Evolutionary conservation across 495 filamentous ascomycete genomes (phyloP), one percentile per base, ranked within the genome.

Genomic region (Neurospora sp.): DNA sequence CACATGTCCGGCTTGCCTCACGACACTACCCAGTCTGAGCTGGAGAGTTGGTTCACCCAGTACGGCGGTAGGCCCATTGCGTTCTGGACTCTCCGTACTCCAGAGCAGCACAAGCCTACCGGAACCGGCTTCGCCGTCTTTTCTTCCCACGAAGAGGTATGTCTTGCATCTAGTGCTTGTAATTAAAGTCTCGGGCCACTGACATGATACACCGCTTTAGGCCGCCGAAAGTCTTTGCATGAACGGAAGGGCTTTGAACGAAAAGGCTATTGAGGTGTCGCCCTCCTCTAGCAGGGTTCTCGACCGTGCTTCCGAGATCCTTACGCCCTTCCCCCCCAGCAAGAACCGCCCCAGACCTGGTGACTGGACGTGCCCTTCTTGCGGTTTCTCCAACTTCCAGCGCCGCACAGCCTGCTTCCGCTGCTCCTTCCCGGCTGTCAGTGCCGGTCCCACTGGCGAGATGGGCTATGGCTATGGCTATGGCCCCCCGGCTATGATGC

Each of bases 1-100:
- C 96, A 99, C 82, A 93, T 99, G 89, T 96, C 93, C 76, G 96
- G 96, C 44, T 87, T 99, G 69, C 96, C 96, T 48, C 96, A 99
- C 79, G 96, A 99, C 78, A 99, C 96, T 37, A 99, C 96, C 3
- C 96, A 99, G 83, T 97, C 94, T 18, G 96, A 98, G 82, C 86
- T 99, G 41, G 96, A 98, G 84, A 97, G 93, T 81, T 99, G 96
- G 96, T 99, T 98, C 81, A 99, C 96, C 35, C 96, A 99, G 80
- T 99, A 97, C 78, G 95, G 96, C 72, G 96, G 96, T 59, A 92
- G 96, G 20, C 96, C 96, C n/a, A 98, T 98, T 84, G 95, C 95
- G 27, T 99, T 99, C 83, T 99, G 95, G 95, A 99, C 96, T 22
- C 86, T 99, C 70, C 93, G 96, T 53, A 98, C 96, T 27, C 96